Conservation (phyloP, 2,329 filamentous ascomycete species). For the Alternaria longipes region DNA sequence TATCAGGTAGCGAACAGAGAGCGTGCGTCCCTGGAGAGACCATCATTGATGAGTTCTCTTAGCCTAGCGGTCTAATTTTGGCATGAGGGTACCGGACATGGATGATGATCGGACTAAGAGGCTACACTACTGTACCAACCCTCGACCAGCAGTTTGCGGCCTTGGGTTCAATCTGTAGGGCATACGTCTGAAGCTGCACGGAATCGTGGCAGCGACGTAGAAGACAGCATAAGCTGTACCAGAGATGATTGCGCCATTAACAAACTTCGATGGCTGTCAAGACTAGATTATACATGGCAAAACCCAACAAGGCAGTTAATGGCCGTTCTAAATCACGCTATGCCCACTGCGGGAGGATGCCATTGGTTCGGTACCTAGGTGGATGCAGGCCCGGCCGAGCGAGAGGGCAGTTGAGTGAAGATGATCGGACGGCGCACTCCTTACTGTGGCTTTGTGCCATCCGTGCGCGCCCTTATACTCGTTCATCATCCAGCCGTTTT, state of each 20-base stretch:
- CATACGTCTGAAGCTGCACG: not conserved
- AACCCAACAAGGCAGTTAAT: slow-evolving; percentile 13
- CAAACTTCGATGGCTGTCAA: not conserved
- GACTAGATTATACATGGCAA: not conserved
- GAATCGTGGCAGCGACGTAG: slow-evolving; percentile 6
- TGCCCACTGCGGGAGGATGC: slow-evolving; percentile 14
- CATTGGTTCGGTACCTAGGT: slow-evolving; percentile 18
- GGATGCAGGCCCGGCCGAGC: slow-evolving; percentile 14
- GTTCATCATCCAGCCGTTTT: slow-evolving; percentile 9
- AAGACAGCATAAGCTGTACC: slow-evolving; percentile 1
- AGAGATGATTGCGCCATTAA: not conserved
- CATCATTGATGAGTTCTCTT: slow-evolving; percentile 6
- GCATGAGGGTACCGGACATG: slow-evolving; percentile 22
- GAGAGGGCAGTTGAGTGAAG: slow-evolving; percentile 12
- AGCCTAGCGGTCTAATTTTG: slow-evolving; percentile 24
- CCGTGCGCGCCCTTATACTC: slow-evolving; percentile 20
- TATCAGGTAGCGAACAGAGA: slow-evolving; percentile 12
- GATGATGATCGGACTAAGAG: slow-evolving; percentile 11
- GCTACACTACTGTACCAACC: slow-evolving; percentile 12
- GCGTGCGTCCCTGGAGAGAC: slow-evolving; percentile 2
- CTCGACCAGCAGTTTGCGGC: slow-evolving; percentile 14
- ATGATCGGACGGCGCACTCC: slow-evolving; percentile 25
- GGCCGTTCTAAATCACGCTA: slow-evolving; percentile 16
- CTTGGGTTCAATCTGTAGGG: slow-evolving; percentile 1
- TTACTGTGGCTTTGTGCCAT: slow-evolving; percentile 16